Evolutionary conservation across 306 rosid species (phyloP), one percentile per base, ranked within the genome.

Genomic region (Fragaria vesca): DNA sequence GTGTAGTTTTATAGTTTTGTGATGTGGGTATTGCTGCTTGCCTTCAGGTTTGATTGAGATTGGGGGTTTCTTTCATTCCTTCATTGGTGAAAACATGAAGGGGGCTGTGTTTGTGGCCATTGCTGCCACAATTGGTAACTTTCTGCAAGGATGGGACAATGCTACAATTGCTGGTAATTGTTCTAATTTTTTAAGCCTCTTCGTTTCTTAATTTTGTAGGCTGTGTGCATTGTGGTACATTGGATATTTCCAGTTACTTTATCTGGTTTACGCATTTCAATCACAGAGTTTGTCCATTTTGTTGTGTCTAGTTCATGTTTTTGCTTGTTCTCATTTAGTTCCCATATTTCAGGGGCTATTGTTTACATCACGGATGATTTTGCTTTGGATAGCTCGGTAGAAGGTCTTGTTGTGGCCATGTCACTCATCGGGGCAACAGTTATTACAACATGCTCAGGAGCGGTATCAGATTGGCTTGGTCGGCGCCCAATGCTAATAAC

Each of bases 61-160:
- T 65, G 81, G 65, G 80, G 62, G 72, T 36, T 54, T 55, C 66
- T 61, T 47, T 50, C 62, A 57, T 40, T 74, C 43, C 36, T 81
- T 47, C 32, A 18, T 48, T 24, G 70, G 61, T 65, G 62, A 3
- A 48, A 72, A 45, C 76, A 93, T 93, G 98, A 91, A 82, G n/a
- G 94, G 96, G 62, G 94, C 93, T 15, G 89, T 78, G 20, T 72
- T 93, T 12, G 98, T 93, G 67, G 97, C 97, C 82, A 76, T 91
- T 75, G 98, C 96, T 15, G 98, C 98, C 71, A 79, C 98, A 73
- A 81, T 93, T 57, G 98, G 98, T 3, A 93, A 91, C 85, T 84
- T 93, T 54, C 90, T 93, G 21, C 97, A 93, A 74, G 98, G 98
- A 83, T 91, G 98, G 98, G 98, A 93, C 83, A 93, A 93, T 84